A percentile compares a stretch with the other conserved stretches of the same genome.
These are phyloP conservation scores for Exophiala aquamarina DNA, from an alignment of 2,329 filamentous ascomycete species.

Conservation along the genomic window DNA sequence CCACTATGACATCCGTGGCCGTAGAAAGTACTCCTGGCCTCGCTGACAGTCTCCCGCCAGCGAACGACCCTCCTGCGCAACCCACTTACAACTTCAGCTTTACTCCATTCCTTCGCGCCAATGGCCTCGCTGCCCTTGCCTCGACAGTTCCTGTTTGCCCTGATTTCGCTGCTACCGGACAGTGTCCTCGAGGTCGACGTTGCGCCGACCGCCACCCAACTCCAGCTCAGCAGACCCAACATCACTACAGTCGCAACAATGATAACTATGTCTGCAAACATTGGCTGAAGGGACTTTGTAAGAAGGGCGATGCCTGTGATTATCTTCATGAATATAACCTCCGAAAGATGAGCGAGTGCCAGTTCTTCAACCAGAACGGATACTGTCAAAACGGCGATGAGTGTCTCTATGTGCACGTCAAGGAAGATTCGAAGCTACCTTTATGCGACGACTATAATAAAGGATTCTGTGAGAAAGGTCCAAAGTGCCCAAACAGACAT, in stretches of 20 bases:
- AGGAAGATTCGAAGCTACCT: constrained; percentile 74
- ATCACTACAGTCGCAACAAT: constrained; percentile 28
- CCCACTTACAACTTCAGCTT: constrained; percentile 73
- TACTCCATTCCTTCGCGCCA: constrained; percentile 77
- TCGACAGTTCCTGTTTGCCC: constrained; percentile 79
- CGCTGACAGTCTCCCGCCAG: not conserved
- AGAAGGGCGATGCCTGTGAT: constrained; percentile 95
- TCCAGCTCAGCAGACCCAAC: constrained; percentile 43
- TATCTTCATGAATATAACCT: constrained; percentile 99
- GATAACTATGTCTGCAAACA: constrained; percentile 89
- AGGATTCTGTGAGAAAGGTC: constrained; percentile 91
- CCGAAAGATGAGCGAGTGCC: constrained; percentile 97
- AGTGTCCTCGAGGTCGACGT: constrained; percentile 79
- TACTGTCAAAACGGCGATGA: constrained; percentile 98
- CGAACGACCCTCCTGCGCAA: constrained; percentile 35
- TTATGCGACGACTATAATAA: constrained; percentile 90
- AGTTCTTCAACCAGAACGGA: constrained; percentile 89
- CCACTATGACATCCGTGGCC: constrained; percentile 17
- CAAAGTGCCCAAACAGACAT: constrained; percentile 84
- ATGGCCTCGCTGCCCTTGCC: constrained; percentile 80
- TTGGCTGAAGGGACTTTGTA: constrained; percentile 95
- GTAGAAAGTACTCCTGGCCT: constrained; percentile 10
- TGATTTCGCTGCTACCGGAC: constrained; percentile 72
- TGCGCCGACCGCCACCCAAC: constrained; percentile 81
- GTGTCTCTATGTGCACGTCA: constrained; percentile 88